phyloP scores from a whole-genome alignment of 169 alveolate species.

The Plasmodium reichenowi region DNA sequence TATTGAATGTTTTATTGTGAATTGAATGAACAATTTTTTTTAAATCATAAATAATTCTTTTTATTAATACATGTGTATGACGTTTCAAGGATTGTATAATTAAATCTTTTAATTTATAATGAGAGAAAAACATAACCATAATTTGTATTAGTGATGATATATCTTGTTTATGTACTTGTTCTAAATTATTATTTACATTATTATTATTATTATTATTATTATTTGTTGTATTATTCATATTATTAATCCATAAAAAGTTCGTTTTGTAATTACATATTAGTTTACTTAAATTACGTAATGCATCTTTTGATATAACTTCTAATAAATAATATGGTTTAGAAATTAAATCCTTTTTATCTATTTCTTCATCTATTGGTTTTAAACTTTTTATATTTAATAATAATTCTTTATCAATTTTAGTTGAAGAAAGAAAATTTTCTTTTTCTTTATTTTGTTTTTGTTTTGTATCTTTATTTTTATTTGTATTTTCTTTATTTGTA shows the following conservation, averaged over 20 bases:
- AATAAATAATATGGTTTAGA: conserved; percentile 41
- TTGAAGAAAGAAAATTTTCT: conserved; percentile 24
- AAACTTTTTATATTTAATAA: conserved; percentile 47
- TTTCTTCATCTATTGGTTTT: conserved; percentile 17
- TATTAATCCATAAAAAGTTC: conserved; percentile 64
- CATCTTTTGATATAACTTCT: conserved; percentile 68
- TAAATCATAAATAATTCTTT: conserved; percentile 59
- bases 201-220: conserved; percentile 23
- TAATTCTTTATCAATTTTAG: conserved; percentile 53
- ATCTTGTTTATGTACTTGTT: conserved; percentile 76
- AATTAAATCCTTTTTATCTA: conserved; percentile 26
- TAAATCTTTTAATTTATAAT: conserved; percentile 48
- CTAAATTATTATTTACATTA: conserved; percentile 36
- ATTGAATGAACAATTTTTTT: conserved; percentile 44
- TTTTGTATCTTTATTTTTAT: conserved; percentile 1
- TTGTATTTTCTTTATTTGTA: background rate
- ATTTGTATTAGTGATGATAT: conserved; percentile 58
- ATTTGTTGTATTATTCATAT: background rate
- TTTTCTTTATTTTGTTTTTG: conserved; percentile 15
- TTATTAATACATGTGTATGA: conserved; percentile 59
- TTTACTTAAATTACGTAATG: conserved; percentile 57
- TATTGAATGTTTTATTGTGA: conserved; percentile 29
- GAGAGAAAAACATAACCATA: conserved; percentile 57
- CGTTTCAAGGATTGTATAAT: conserved; percentile 46
- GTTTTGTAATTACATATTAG: conserved; percentile 72